phyloP scores from a whole-genome alignment of 169 alveolate genomes.

The Eimeria sp. region DNA sequence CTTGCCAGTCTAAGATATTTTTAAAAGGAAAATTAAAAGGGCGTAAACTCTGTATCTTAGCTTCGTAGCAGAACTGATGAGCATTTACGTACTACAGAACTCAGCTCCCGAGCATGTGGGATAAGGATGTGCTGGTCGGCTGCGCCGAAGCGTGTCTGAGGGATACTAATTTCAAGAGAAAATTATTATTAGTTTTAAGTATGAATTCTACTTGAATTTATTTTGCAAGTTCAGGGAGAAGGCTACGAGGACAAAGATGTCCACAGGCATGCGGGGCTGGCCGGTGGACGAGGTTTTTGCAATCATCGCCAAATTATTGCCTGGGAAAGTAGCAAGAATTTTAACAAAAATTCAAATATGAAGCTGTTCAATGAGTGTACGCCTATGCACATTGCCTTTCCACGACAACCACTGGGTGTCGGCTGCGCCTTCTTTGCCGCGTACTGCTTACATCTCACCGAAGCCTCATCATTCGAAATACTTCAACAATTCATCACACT shows the following conservation, averaged over 20 bases:
- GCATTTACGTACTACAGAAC: not conserved
- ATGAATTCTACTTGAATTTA: not conserved
- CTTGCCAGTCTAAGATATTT: too few relatives aligned
- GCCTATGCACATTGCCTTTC: not conserved
- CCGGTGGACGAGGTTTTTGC: not conserved
- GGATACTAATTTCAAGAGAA: not conserved
- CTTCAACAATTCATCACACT: not conserved
- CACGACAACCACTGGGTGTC: not conserved
- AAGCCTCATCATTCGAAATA: not conserved
- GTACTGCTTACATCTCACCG: not conserved
- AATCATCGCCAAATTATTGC: not conserved
- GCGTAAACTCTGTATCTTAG: not conserved
- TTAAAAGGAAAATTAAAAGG: not conserved
- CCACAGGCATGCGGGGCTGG: conserved; percentile 23
- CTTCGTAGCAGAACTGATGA: not conserved
- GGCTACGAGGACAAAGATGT: not conserved
- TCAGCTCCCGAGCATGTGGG: not conserved
- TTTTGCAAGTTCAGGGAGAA: not conserved
- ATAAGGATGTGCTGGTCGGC: not conserved
- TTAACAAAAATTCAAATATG: not conserved
- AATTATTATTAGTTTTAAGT: not conserved
- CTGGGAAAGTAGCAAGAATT: not conserved
- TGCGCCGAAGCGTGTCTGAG: not conserved
- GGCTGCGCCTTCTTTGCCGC: not conserved
- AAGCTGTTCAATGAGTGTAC: not conserved